Conservation (phyloP, 2,329 filamentous ascomycete species). For the Pochonia chlamydosporia region DNA sequence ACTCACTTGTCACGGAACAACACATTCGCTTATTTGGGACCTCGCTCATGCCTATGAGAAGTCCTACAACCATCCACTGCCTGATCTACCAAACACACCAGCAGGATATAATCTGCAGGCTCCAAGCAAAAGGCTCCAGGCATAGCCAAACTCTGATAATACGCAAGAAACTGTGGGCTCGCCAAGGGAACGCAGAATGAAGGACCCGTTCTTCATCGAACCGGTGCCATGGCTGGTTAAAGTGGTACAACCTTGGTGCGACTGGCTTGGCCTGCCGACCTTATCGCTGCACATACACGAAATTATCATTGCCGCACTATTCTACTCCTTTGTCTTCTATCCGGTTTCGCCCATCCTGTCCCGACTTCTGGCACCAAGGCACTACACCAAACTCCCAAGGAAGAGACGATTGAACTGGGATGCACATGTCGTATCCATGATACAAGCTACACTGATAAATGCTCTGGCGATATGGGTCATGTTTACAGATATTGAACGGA, state of each 20-base stretch:
- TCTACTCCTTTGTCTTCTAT: conserved; percentile 65
- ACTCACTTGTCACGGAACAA: too few species aligned
- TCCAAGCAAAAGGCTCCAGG: too few species aligned
- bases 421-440: conserved; percentile 77
- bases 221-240: conserved; percentile 51
- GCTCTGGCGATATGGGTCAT: conserved; percentile 69
- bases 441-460: conserved; percentile 71
- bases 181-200: conserved; percentile 60
- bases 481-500: conserved; percentile 60
- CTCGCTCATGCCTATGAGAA: too few species aligned
- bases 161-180: too few species aligned
- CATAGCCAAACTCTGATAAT: too few species aligned
- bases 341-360: conserved; percentile 65
- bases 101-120: too few species aligned
- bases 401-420: conserved; percentile 74
- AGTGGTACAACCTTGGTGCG: conserved; percentile 58
- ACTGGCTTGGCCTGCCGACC: conserved; percentile 54
- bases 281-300: conserved; percentile 76
- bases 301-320: conserved; percentile 56
- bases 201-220: conserved; percentile 64
- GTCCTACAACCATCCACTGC: too few species aligned
- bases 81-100: too few species aligned
- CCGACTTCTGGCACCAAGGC: conserved; percentile 50
- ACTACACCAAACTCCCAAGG: conserved; percentile 58
- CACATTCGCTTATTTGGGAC: too few species aligned